Evolutionary conservation across 805 yeast genomes (phyloP).

Genomic region (Barnettozyma populi): DNA sequence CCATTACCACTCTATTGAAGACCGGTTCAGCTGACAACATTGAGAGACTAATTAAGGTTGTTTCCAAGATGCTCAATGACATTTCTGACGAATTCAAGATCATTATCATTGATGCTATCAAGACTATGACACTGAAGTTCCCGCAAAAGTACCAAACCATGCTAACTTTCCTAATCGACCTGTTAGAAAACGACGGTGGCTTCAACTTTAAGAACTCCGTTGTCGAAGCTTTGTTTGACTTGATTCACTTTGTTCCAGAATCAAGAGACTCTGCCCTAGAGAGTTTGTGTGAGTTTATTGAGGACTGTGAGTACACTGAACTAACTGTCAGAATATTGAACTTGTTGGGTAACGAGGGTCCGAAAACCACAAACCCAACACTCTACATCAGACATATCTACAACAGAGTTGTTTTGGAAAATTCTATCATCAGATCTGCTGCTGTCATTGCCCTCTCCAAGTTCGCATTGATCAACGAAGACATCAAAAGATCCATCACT

Average conservation of each 20-base stretch:
- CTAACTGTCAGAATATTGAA: conserved; percentile 90
- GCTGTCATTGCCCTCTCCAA: conserved; percentile 91
- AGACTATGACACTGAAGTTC: conserved; percentile 87
- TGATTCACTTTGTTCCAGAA: conserved; percentile 79
- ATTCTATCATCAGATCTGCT: conserved; percentile 90
- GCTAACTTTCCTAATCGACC: conserved; percentile 74
- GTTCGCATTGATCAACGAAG: conserved; percentile 72
- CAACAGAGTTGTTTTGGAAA: conserved; percentile 93
- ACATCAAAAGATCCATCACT: conserved; percentile 61
- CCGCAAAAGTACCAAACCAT: conserved; percentile 84
- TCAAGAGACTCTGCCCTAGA: conserved; percentile 80
- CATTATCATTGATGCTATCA: conserved; percentile 91
- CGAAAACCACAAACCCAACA: conserved; percentile 78
- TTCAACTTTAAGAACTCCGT: conserved; percentile 78
- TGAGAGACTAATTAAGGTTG: conserved; percentile 81
- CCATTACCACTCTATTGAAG: conserved; percentile 91
- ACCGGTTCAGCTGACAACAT: conserved; percentile 90
- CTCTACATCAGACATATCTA: conserved; percentile 92
- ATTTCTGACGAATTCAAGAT: conserved; percentile 94
- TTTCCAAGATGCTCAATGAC: conserved; percentile 84
- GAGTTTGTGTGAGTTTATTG: conserved; percentile 92
- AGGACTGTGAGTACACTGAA: conserved; percentile 96
- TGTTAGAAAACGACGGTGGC: conserved; percentile 88
- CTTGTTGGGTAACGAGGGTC: conserved; percentile 91
- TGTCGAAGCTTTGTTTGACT: conserved; percentile 88